Evolutionary conservation across 176 grass and related monocot species (phyloP), one percentile per base, ranked within the genome.

Genomic region (Coix lacrymajobi): DNA sequence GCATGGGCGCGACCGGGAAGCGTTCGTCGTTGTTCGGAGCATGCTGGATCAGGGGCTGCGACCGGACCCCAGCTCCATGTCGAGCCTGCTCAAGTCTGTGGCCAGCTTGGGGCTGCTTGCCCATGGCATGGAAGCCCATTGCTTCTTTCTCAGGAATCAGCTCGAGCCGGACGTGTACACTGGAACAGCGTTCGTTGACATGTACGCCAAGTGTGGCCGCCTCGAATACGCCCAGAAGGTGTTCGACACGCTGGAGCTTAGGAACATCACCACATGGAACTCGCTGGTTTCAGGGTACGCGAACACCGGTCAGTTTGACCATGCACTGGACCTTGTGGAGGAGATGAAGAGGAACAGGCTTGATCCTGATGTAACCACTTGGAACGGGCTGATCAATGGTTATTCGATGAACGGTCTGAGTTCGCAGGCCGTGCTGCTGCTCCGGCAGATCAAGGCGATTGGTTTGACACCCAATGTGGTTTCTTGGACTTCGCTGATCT

Each of bases 381-480:
- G 94, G 94, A 97, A 97, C 68, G 84, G 88, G 16, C 84, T 97
- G 65, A 94, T 94, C 84, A 90, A 89, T 7, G 94, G 91, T 10
- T 97, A 91, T 41, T 70, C 94, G 7, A 86, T 86, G 49, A 85
- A 86, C 33, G 85, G 94, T 17, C 62, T 62, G 61, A 90, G 84
- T 83, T 91, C 65, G 7, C 94, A 97, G 62, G 94, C 87, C 1
- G 61, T 88, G 79, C 75, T 88, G 74, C 68, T 97, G 40, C 88
- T 94, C 79, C 89, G 84, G 69, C 86, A 87, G 79, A 81, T 97
- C 74, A 94, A 92, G 79, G 44, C 86, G 31, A 80, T 85, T 13
- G 87, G 94, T 22, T 58, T 90, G 34, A 67, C 66, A 43, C 89
- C 94, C 4, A 94, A 90, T 81, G 91, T 91, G 71, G 74, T 94